Conservation (phyloP, 2,329 filamentous ascomycete species). For the Penicillium brasilianum region DNA sequence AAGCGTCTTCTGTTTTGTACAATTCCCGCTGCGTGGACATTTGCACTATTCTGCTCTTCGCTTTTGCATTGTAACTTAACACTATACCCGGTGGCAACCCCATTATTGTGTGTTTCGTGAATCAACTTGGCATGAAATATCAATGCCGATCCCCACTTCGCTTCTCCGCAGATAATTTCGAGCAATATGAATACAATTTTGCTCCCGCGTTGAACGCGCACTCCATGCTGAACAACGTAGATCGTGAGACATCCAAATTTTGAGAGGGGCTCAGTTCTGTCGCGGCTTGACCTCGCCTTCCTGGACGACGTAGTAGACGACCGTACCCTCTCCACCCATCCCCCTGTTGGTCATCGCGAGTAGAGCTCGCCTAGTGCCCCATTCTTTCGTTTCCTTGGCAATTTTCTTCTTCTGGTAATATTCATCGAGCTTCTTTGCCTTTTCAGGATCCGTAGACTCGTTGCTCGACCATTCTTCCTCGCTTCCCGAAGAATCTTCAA, state of each 20-base stretch:
- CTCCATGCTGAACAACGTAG: background rate
- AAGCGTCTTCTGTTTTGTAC: slow-evolving; percentile 2
- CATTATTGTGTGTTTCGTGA: slow-evolving; percentile 23
- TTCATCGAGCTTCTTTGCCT: slow-evolving; percentile 36
- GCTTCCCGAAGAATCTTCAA: slow-evolving; percentile 11
- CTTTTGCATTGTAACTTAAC: slow-evolving; percentile 19
- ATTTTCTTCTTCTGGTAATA: slow-evolving; percentile 39
- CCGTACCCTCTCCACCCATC: slow-evolving; percentile 62
- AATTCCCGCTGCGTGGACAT: background rate
- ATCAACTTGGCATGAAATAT: slow-evolving; percentile 21
- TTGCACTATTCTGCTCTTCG: slow-evolving; percentile 6
- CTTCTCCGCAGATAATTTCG: slow-evolving; percentile 30
- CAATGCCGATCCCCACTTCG: slow-evolving; percentile 4
- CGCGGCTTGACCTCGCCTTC: slow-evolving; percentile 68
- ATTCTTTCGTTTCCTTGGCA: slow-evolving; percentile 39
- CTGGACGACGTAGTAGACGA: slow-evolving; percentile 69
- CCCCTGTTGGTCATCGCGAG: slow-evolving; percentile 61
- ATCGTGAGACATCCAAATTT: background rate
- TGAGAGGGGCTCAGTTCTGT: slow-evolving; percentile 56
- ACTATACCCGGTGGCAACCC: slow-evolving; percentile 37
- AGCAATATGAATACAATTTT: slow-evolving; percentile 3
- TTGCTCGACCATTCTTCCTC: slow-evolving; percentile 12
- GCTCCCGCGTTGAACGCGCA: background rate
- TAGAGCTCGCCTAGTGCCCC: slow-evolving; percentile 60
- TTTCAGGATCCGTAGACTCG: slow-evolving; percentile 28